These are phyloP conservation scores for Colletotrichum sp. DNA, from an alignment of 2,329 filamentous ascomycete species.

Conservation along the genomic window DNA sequence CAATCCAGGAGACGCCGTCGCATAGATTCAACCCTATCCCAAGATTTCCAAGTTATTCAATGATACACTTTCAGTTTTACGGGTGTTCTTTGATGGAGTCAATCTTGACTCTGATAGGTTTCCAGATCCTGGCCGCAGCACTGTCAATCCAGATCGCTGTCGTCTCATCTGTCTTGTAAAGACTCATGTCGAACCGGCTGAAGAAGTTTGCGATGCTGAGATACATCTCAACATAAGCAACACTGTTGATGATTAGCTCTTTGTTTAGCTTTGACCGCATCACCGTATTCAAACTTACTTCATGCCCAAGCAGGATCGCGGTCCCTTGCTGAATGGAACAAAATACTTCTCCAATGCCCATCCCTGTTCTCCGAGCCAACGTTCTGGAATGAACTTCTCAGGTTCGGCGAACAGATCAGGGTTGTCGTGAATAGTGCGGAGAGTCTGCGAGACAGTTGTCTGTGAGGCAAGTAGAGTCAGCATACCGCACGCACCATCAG, in stretches of 20 bases:
- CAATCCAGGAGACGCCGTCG: background rate
- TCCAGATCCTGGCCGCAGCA: background rate
- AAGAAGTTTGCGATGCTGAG: background rate
- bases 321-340: background rate
- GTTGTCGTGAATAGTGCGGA: background rate
- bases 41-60: background rate
- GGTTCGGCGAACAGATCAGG: background rate
- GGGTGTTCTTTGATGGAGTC: background rate
- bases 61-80: background rate
- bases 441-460: background rate
- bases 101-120: background rate
- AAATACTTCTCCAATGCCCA: background rate
- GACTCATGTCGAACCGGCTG: background rate
- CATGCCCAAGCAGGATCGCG: background rate
- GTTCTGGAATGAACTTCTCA: background rate
- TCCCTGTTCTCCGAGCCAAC: background rate
- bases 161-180: background rate
- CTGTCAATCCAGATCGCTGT: background rate
- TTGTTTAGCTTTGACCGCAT: too few relatives aligned
- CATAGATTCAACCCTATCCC: background rate
- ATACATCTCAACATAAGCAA: background rate
- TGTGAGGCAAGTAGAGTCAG: background rate
- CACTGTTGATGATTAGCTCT: background rate
- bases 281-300: background rate
- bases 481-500: background rate